Base-by-base conservation (phyloP, 345 rosid species). In the Bruguiera gymnorhiza region DNA sequence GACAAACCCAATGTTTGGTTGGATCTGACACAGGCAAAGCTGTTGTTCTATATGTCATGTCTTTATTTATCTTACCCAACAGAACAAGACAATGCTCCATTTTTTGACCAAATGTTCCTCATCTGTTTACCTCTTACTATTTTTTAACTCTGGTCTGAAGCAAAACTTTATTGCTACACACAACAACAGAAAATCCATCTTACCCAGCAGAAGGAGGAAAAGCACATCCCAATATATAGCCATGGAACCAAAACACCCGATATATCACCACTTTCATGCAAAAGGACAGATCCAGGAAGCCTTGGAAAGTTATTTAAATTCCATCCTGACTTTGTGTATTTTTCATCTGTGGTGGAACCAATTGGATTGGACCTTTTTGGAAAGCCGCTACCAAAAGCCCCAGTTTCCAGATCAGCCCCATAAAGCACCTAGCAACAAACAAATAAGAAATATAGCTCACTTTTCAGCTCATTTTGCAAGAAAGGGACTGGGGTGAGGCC, bases 391-490 rank as follows among this genome's bases (percentile, higher is more conserved):
- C 99, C 98, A 83, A 96, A 96, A 73, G 76, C 79, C 61, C 96
- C 95, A 34, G 99, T 96, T 80, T 96, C 99, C 66, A 96, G 89
- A 78, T 96, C 99, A 66, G 99, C 99, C 43, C 99, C 99, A 76
- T 96, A 96, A 27, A 96, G 87, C 70, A 96, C 99, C 99, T 96
- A 71, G 61, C 73, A 54, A 56, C 50, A 66, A 65, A 63, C 27
- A 82, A 70, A 43, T 43, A 43, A 43, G 5, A 13, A 43, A 43
- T 2, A 13, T 43, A 43, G 50, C 5, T 43, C 18, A 13, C 72
- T 68, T 63, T 26, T 58, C 65, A 63, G 61, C 26, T 64, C 58
- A 16, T n/a, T 61, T 68, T 46, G 62, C 36, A n/a, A 73, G 71
- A 31, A 43, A 34, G 52, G 15, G 57, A 56, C 13, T 4, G 31